A percentile compares a stretch with the other conserved stretches of the same genome.
Conservation (phyloP, 164 flowering plant genomes). For the Magnolia sinica region DNA sequence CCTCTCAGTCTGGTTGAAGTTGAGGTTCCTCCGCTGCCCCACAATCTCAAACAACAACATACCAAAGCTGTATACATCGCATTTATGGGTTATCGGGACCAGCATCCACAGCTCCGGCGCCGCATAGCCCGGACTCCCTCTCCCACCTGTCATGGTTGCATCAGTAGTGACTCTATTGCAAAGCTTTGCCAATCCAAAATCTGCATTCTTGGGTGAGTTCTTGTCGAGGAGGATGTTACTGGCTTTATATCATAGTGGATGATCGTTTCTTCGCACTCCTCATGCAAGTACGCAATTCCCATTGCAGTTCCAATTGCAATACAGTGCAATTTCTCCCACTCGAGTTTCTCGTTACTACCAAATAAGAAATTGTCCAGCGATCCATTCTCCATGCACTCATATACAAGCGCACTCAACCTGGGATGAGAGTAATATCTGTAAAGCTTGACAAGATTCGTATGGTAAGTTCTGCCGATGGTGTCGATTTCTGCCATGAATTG, state of each 20-base stretch:
- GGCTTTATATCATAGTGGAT: constrained; percentile 11
- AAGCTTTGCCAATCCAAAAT: constrained; percentile 10
- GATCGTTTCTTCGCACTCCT: neutral
- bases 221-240: constrained; percentile 6
- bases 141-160: neutral
- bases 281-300: constrained; percentile 8
- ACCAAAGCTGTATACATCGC: constrained; percentile 31
- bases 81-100: constrained; percentile 21
- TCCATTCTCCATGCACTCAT: constrained; percentile 12
- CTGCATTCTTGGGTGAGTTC: constrained; percentile 1
- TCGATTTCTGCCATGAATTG: constrained; percentile 8
- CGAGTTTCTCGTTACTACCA: neutral
- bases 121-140: constrained; percentile 7
- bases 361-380: constrained; percentile 3
- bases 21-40: constrained; percentile 15
- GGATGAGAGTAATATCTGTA: constrained; percentile 2
- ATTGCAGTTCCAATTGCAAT: constrained; percentile 12
- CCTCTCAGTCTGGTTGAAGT: neutral
- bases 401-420: neutral
- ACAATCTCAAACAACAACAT: constrained; percentile 28
- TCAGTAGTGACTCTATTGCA: neutral
- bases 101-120: constrained; percentile 9
- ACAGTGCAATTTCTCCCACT: neutral
- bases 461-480: constrained; percentile 1
- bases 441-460: constrained; percentile 4